phyloP scores from a whole-genome alignment of 345 rosid genomes.

The Tarenaya hassleriana region DNA sequence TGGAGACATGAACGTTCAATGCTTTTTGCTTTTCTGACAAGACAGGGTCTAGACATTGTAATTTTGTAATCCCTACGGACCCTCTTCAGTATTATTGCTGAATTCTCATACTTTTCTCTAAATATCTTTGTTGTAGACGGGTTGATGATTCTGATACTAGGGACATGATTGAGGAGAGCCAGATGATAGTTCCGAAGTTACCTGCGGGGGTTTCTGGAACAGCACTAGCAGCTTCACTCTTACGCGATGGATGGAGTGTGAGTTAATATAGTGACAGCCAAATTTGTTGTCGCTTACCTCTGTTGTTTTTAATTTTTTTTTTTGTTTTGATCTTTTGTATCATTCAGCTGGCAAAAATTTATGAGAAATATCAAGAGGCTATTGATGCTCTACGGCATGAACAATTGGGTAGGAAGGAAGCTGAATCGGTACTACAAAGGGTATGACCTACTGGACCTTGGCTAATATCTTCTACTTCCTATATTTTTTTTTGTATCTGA shows the following conservation, averaged over 20 bases:
- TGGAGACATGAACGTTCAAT: slow-evolving; percentile 1
- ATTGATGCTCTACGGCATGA: slow-evolving; percentile 94
- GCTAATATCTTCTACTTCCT: slow-evolving; percentile 12
- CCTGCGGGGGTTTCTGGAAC: slow-evolving; percentile 94
- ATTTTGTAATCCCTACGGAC: too few relatives aligned
- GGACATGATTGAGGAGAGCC: slow-evolving; percentile 43
- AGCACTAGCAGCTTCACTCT: slow-evolving; percentile 85
- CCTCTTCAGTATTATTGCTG: too few relatives aligned
- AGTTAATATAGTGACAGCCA: slow-evolving; percentile 28
- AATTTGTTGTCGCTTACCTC: slow-evolving; percentile 13
- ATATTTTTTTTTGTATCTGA: slow-evolving; percentile 2
- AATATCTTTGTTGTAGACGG: slow-evolving; percentile 31
- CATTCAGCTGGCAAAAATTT: slow-evolving; percentile 78
- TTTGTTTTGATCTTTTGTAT: not conserved
- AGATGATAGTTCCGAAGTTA: slow-evolving; percentile 51
- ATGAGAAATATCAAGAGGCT: slow-evolving; percentile 94
- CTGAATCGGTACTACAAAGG: slow-evolving; percentile 82
- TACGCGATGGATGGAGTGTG: slow-evolving; percentile 99
- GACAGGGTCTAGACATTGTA: not conserved
- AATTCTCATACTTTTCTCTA: slow-evolving; percentile 14
- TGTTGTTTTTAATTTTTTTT: slow-evolving; percentile 13
- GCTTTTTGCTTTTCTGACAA: slow-evolving; percentile 7
- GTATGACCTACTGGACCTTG: slow-evolving; percentile 34
- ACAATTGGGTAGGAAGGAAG: slow-evolving; percentile 89
- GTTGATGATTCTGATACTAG: slow-evolving; percentile 31